Percentiles rank a stretch among this genome's conserved stretches.
These are phyloP conservation scores for Aspergillus ibericus DNA, from an alignment of 2,329 filamentous ascomycete species.

Conservation along the genomic window DNA sequence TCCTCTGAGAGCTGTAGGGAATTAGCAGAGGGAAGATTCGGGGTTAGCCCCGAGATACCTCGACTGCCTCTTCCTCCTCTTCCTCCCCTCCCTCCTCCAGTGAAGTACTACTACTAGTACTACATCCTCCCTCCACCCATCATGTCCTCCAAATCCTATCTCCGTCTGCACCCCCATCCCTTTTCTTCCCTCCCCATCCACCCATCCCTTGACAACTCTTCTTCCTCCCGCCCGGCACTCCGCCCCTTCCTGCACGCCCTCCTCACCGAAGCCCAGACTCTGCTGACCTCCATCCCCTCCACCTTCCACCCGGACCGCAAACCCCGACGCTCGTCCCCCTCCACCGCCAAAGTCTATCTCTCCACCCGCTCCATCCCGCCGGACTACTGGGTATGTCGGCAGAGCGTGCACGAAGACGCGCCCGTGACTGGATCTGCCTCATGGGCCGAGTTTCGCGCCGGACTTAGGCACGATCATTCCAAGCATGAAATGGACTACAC, in stretches of 20 bases:
- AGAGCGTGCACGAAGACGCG: conserved; percentile 36
- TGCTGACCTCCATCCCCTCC: conserved; percentile 29
- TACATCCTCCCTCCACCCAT: background rate
- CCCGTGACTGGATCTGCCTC: conserved; percentile 34
- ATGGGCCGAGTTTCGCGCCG: conserved; percentile 40
- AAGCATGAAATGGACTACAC: conserved; percentile 45
- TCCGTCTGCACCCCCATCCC: conserved; percentile 28
- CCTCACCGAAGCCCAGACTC: conserved; percentile 30
- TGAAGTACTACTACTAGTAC: too few relatives aligned
- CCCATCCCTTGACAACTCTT: conserved; percentile 21
- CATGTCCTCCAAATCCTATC: conserved; percentile 12
- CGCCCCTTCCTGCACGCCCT: conserved; percentile 23
- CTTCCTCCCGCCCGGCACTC: conserved; percentile 18
- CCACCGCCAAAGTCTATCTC: conserved; percentile 32
- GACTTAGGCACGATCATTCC: conserved; percentile 40
- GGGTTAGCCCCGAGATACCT: too few relatives aligned
- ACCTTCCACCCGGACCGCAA: conserved; percentile 30
- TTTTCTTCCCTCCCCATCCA: conserved; percentile 33
- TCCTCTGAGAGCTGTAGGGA: too few relatives aligned
- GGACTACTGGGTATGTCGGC: conserved; percentile 45
- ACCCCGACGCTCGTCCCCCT: conserved; percentile 28
- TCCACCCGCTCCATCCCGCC: conserved; percentile 13
- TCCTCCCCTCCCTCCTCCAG: background rate
- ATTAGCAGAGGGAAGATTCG: too few relatives aligned
- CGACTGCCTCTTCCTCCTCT: too few relatives aligned